Conservation (phyloP, 345 rosid genomes). For the Boechera retrofracta region DNA sequence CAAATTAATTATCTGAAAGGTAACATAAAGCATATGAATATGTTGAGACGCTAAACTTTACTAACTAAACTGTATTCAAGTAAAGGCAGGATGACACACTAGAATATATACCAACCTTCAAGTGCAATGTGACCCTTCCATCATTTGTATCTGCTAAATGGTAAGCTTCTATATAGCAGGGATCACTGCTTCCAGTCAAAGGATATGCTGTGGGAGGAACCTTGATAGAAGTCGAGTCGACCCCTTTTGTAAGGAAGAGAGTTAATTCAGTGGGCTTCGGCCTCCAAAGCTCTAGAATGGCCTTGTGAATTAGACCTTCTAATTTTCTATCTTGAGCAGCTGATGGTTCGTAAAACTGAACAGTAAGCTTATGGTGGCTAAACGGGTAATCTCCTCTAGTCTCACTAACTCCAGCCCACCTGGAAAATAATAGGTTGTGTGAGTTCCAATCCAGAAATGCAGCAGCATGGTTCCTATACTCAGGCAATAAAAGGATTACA, state of each 20-base stretch:
- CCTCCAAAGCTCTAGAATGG: slow-evolving; percentile 98
- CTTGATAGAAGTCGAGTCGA: slow-evolving; percentile 75
- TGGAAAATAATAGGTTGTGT: slow-evolving; percentile 47
- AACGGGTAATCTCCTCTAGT: slow-evolving; percentile 99
- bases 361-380: slow-evolving; percentile 97
- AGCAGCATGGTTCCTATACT: neutral
- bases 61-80: slow-evolving; percentile 27
- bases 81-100: slow-evolving; percentile 26
- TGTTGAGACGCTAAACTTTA: slow-evolving; percentile 8
- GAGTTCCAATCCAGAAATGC: slow-evolving; percentile 29
- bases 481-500: slow-evolving; percentile 24
- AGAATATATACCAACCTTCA: slow-evolving; percentile 62
- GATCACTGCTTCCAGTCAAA: slow-evolving; percentile 96
- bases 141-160: slow-evolving; percentile 97
- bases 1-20: slow-evolving; percentile 81
- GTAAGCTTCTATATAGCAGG: slow-evolving; percentile 94
- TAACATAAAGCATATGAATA: slow-evolving; percentile 18
- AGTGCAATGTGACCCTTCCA: slow-evolving; percentile 89
- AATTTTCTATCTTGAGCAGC: slow-evolving; percentile 98
- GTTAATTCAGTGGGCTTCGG: slow-evolving; percentile 93
- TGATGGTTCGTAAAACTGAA: slow-evolving; percentile 96
- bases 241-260: slow-evolving; percentile 77
- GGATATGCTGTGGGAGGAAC: slow-evolving; percentile 77
- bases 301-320: slow-evolving; percentile 95
- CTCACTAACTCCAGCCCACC: slow-evolving; percentile 98